A percentile compares a stretch with the other conserved stretches of the same genome.
phyloP scores from a whole-genome alignment of 2,329 filamentous ascomycete genomes.

The Aspergillus fructus region DNA sequence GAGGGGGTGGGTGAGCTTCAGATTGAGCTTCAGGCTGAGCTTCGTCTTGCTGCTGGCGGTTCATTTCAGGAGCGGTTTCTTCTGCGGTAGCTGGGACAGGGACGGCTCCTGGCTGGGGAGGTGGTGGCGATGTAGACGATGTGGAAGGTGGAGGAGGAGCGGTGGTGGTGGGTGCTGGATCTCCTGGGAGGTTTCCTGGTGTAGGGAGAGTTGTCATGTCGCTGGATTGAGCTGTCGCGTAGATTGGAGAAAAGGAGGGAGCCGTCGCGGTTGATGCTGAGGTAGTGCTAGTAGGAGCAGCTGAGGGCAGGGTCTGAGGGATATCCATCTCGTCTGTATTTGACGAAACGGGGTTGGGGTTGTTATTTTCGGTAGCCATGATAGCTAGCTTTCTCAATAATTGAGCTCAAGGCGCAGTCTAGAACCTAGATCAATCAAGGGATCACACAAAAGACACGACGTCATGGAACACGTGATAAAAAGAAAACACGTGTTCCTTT shows the following conservation, averaged over 20 bases:
- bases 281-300: slow-evolving; percentile 1
- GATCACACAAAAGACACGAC: neutral
- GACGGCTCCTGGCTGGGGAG: slow-evolving; percentile 39
- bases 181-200: slow-evolving; percentile 10
- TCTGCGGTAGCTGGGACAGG: slow-evolving; percentile 17
- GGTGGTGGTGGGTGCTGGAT: slow-evolving; percentile 21
- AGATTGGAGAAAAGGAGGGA: slow-evolving; percentile 35
- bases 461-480: slow-evolving; percentile 2
- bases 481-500: neutral
- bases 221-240: slow-evolving; percentile 22
- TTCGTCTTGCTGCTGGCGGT: slow-evolving; percentile 1
- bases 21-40: neutral
- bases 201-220: slow-evolving; percentile 13
- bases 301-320: neutral
- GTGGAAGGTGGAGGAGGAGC: slow-evolving; percentile 25
- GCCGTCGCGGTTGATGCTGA: slow-evolving; percentile 24
- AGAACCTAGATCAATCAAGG: neutral
- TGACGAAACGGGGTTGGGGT: neutral
- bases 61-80: neutral
- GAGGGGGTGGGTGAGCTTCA: slow-evolving; percentile 20
- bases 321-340: neutral
- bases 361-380: slow-evolving; percentile 7
- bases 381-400: neutral
- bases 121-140: slow-evolving; percentile 35
- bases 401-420: neutral